A percentile compares a stretch with the other conserved stretches of the same genome.
Evolutionary conservation across 1,284 basidiomycete species (phyloP).

Genomic region (Agaricales sp.): DNA sequence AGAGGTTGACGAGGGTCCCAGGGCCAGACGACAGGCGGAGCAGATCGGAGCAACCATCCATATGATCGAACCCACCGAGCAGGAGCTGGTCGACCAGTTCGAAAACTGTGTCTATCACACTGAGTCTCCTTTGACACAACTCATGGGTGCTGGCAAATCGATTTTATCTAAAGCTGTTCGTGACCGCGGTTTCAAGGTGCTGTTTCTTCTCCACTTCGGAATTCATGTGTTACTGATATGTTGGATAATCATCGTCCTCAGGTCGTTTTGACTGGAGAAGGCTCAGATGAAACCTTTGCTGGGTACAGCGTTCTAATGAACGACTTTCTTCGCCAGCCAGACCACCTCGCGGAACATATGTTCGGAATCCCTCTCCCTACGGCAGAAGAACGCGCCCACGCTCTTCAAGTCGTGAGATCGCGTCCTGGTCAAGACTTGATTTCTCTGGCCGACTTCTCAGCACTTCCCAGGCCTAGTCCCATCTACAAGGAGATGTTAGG

Average conservation of each 20-base stretch:
- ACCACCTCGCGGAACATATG: constrained; percentile 5
- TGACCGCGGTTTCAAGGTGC: constrained; percentile 11
- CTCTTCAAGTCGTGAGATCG: constrained; percentile 3
- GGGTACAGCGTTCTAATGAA: constrained; percentile 10
- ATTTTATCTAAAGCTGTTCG: constrained; percentile 11
- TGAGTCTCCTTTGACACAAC: constrained; percentile 9
- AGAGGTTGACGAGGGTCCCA: constrained; percentile 9
- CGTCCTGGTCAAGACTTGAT: constrained; percentile 6
- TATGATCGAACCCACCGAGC: constrained; percentile 9
- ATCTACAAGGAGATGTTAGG: background rate
- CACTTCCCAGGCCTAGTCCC: too few species aligned
- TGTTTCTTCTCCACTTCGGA: background rate
- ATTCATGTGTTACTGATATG: background rate
- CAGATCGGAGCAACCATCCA: constrained; percentile 10
- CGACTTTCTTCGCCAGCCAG: constrained; percentile 12
- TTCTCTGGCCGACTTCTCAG: background rate
- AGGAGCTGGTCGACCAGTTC: constrained; percentile 10
- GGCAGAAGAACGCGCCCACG: constrained; percentile 6
- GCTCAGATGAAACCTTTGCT: constrained; percentile 13
- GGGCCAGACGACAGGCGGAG: constrained; percentile 11
- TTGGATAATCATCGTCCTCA: background rate
- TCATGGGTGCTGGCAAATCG: constrained; percentile 11
- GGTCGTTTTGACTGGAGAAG: constrained; percentile 14
- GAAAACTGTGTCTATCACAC: constrained; percentile 11
- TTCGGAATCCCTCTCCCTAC: constrained; percentile 10